These are phyloP conservation scores for Mycena citricolor DNA, from an alignment of 1,284 basidiomycete species.

Conservation along the genomic window DNA sequence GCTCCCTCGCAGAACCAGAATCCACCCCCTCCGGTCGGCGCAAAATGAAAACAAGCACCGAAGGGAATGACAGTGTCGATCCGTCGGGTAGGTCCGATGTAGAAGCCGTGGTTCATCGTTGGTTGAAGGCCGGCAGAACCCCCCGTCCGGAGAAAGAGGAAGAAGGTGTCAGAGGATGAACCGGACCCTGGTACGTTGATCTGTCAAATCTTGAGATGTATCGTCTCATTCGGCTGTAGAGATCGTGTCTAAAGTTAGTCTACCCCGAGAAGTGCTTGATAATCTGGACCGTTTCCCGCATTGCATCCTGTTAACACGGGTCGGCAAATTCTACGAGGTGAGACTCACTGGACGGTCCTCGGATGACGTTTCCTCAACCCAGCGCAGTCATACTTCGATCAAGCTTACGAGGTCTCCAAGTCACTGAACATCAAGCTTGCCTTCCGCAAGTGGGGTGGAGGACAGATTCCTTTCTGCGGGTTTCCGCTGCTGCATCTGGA, in stretches of 20 bases:
- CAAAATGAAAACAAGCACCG: too few species aligned
- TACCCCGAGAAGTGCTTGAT: slow-evolving; percentile 69
- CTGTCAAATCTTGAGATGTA: too few species aligned
- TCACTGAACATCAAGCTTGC: slow-evolving; percentile 83
- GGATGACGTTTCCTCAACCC: slow-evolving; percentile 15
- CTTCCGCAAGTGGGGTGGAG: slow-evolving; percentile 67
- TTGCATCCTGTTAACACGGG: slow-evolving; percentile 86
- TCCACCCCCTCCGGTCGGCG: too few species aligned
- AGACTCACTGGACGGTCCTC: slow-evolving; percentile 12
- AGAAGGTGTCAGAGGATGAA: too few species aligned
- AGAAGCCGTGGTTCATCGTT: too few species aligned
- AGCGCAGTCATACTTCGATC: slow-evolving; percentile 87
- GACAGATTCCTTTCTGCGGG: slow-evolving; percentile 79
- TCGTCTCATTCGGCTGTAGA: too few species aligned
- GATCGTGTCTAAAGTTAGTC: slow-evolving; percentile 53
- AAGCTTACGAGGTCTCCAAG: slow-evolving; percentile 76
- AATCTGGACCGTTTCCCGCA: slow-evolving; percentile 82
- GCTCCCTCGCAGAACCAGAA: too few species aligned
- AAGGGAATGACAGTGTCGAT: too few species aligned
- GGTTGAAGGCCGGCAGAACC: too few species aligned
- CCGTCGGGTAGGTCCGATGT: too few species aligned
- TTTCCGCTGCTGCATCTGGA: slow-evolving; percentile 87
- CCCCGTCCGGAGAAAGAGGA: too few species aligned
- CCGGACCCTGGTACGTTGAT: too few species aligned
- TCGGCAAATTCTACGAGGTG: slow-evolving; percentile 95